Conservation (phyloP, 495 filamentous ascomycete species). For the Pyronema omphalodes region DNA sequence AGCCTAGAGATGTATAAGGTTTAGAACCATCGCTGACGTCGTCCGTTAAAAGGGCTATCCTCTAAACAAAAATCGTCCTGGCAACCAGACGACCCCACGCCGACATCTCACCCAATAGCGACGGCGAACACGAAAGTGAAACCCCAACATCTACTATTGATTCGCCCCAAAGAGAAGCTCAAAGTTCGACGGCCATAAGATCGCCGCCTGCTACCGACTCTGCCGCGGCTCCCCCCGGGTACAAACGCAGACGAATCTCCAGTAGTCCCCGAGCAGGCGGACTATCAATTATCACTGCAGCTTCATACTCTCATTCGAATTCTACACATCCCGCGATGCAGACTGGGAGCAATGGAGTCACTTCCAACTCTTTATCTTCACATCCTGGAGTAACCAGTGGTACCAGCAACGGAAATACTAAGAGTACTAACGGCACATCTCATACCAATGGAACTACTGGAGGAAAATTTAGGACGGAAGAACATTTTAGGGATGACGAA, state of each 20-base stretch:
- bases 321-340: constrained; percentile 11
- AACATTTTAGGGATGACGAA: constrained; percentile 22
- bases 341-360: constrained; percentile 19
- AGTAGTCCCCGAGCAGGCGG: constrained; percentile 1
- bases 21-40: constrained; percentile 21
- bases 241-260: constrained; percentile 5
- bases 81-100: constrained; percentile 25
- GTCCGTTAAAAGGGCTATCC: constrained; percentile 13
- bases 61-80: constrained; percentile 24
- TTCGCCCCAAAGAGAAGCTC: neutral
- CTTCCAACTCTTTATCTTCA: constrained; percentile 9
- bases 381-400: constrained; percentile 5
- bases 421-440: neutral
- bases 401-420: constrained; percentile 9
- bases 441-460: constrained; percentile 19
- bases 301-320: constrained; percentile 2
- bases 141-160: constrained; percentile 1
- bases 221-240: neutral
- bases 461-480: constrained; percentile 6
- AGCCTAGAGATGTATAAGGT: constrained; percentile 24
- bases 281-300: constrained; percentile 3
- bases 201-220: too few relatives aligned
- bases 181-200: neutral
- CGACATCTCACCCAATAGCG: constrained; percentile 23
- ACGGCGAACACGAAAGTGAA: constrained; percentile 24